Conservation (phyloP, 108 stramenopile species). For the Hondaea fermentalgiana region DNA sequence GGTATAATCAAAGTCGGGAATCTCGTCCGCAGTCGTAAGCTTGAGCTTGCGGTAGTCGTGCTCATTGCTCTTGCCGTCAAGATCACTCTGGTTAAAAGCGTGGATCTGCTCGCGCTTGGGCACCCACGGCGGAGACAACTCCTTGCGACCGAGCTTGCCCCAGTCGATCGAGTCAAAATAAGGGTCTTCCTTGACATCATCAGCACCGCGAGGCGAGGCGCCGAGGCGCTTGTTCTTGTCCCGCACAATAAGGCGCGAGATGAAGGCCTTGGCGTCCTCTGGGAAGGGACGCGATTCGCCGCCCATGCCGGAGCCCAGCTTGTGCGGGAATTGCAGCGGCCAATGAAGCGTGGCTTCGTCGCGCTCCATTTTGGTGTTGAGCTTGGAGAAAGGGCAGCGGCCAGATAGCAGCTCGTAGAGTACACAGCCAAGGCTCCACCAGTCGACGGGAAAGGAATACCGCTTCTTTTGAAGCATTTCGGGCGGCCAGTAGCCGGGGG, state of each 20-base stretch:
- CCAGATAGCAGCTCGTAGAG: conserved; percentile 20
- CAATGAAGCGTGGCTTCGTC: not conserved
- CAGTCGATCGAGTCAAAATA: not conserved
- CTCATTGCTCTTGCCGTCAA: conserved; percentile 13
- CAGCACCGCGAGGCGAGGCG: not conserved
- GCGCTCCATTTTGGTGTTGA: conserved; percentile 17
- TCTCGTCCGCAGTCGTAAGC: not conserved
- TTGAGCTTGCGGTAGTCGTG: conserved; percentile 19
- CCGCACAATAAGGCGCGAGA: not conserved
- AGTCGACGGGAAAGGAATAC: conserved; percentile 9
- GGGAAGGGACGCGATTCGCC: not conserved
- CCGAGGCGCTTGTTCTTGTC: not conserved
- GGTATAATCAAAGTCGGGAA: not conserved
- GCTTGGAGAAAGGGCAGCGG: conserved; percentile 14
- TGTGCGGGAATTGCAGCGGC: not conserved
- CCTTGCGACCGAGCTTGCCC: not conserved
- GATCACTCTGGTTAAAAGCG: not conserved
- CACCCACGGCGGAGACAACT: not conserved
- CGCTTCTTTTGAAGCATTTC: conserved; percentile 40
- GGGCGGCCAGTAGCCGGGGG: conserved; percentile 47
- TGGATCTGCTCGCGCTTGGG: not conserved
- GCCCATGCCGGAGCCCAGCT: not conserved
- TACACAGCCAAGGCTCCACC: conserved; percentile 23
- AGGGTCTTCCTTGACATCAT: not conserved
- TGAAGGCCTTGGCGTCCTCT: not conserved